Percentiles rank a stretch among this genome's conserved stretches.
These are phyloP conservation scores for Pleurotus citrinopileatus DNA, from an alignment of 768 basidiomycete species.

Conservation along the genomic window DNA sequence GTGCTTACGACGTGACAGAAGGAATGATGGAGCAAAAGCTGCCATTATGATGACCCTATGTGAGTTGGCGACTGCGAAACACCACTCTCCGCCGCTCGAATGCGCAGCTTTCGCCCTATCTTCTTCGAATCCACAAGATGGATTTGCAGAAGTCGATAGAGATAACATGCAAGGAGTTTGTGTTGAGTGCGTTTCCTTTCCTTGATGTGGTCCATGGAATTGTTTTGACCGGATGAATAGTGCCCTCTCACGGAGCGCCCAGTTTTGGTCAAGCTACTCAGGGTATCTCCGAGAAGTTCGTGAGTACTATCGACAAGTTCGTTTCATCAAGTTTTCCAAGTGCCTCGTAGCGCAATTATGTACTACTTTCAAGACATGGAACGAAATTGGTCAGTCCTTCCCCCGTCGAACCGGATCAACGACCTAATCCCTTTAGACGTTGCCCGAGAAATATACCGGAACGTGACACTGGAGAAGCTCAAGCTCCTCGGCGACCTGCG, in stretches of 20 bases:
- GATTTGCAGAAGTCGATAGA: constrained; percentile 17
- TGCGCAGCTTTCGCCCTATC: constrained; percentile 39
- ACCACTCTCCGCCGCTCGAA: constrained; percentile 67
- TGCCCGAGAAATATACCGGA: constrained; percentile 65
- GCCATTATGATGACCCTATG: constrained; percentile 79
- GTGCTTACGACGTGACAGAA: background rate
- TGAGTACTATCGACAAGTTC: constrained; percentile 34
- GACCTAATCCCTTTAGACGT: constrained; percentile 35
- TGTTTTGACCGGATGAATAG: constrained; percentile 29
- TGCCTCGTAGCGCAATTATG: constrained; percentile 63
- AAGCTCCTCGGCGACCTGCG: constrained; percentile 44
- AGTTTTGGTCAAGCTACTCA: constrained; percentile 85
- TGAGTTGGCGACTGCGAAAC: constrained; percentile 72
- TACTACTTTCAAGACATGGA: constrained; percentile 69
- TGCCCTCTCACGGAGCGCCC: constrained; percentile 72
- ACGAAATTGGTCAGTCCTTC: constrained; percentile 59
- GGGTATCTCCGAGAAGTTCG: constrained; percentile 79
- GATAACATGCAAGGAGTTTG: constrained; percentile 38
- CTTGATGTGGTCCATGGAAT: background rate
- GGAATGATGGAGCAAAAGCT: constrained; percentile 33
- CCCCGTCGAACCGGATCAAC: no score
- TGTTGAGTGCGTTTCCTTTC: constrained; percentile 41
- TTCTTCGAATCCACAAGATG: constrained; percentile 7
- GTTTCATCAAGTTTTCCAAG: background rate
- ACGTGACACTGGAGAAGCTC: constrained; percentile 58